Conservation (phyloP, 441 rosid genomes). For the Euphorbia schlechtendalii region DNA sequence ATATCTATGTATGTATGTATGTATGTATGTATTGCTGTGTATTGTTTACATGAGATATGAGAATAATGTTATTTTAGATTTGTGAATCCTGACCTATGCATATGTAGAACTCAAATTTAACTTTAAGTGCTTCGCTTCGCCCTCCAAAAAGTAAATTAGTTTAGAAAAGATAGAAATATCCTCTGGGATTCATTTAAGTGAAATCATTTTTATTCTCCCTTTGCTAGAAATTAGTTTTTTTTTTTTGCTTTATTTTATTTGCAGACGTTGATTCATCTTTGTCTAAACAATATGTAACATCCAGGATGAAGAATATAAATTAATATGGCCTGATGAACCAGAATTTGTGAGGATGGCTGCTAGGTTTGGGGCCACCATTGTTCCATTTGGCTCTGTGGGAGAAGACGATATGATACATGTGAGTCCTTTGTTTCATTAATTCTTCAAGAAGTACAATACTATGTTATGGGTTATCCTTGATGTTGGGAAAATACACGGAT, state of each 20-base stretch:
- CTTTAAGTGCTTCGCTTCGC: neutral
- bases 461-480: too few species aligned
- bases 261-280: neutral
- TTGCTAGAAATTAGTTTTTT: neutral
- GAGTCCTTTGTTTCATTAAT: conserved; percentile 22
- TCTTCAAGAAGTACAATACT: too few species aligned
- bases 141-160: neutral
- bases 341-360: conserved; percentile 98
- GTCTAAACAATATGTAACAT: conserved; percentile 16
- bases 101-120: neutral
- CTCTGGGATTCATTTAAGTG: neutral
- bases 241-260: neutral
- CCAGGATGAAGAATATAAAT: conserved; percentile 76
- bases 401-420: conserved; percentile 83
- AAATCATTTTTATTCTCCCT: neutral
- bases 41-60: neutral
- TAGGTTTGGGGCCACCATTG: conserved; percentile 79
- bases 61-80: neutral
- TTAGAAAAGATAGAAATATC: neutral
- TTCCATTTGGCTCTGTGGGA: conserved; percentile 85
- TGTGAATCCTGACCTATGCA: neutral
- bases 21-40: too few species aligned
- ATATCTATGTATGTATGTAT: too few species aligned
- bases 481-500: too few species aligned
- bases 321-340: conserved; percentile 74